Evolutionary conservation across 352 stramenopile species (phyloP), one percentile per base, ranked within the genome.

Genomic region (Globisporangium echinulatum): DNA sequence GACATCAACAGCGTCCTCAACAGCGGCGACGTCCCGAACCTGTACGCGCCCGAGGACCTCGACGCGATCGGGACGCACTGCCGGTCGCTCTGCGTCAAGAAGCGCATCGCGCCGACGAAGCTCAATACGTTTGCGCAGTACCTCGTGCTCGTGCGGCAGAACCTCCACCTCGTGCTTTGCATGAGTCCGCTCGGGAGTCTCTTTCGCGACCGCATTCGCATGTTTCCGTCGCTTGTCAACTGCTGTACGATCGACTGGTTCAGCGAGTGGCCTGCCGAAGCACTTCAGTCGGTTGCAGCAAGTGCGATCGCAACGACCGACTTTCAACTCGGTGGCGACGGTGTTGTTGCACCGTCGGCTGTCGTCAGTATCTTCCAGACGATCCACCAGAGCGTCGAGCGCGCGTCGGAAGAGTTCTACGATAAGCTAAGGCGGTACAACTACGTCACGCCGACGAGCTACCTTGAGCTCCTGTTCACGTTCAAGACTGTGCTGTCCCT

Each of bases 1-100:
- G 94, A 98, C 65, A 92, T 98, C 57, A 98, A 98, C 71, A 96
- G 90, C 63, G 85, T 98, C 4, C 75, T 98, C 1, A 98, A 98
- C 73, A 97, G 88, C 25, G 94, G 94, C 15, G 93, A 98, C 51
- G 87, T 98, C 0, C 94, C 94, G 1, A 98, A 98, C 56, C 63
- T 98, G 56, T 98, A 98, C 58, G 87, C 71, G 0, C 61, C 82
- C 0, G 94, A 98, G 64, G 94, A 98, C 49, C 67, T 98, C 53
- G 94, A 98, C 50, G 71, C 82, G 47, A 98, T 98, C 68, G 91
- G 84, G 49, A 91, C 79, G 19, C 85, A 95, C 17, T 97, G 88
- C 52, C 82, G 92, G n/a, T 66, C 82, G 2, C 87, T 97, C 52
- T 98, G 92, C 51, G 76, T 85, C 8, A 97, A 97, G 67, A 96